Evolutionary conservation across 2,329 filamentous ascomycete species (phyloP), one percentile per base, ranked within the genome.

Genomic region (Zarea fungicola): DNA sequence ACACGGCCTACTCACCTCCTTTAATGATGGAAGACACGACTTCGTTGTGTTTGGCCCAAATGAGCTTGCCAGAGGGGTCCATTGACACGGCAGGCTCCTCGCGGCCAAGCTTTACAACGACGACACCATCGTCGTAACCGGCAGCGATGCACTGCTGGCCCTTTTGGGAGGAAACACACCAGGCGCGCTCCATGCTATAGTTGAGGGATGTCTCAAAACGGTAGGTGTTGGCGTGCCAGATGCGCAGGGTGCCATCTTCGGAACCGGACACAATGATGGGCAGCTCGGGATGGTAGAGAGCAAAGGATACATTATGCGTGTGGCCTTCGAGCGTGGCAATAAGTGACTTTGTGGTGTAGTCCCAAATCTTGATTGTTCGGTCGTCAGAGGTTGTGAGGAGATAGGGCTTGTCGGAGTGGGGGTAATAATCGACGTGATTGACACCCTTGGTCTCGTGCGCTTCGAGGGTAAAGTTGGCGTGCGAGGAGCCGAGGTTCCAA

Each of bases 191-290:
- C 42, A 99, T 73, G 25, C 91, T 93, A 67, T 99, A 99, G 72
- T 89, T 96, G 54, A 99, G 75, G 1, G 91, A 95, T 65, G 97
- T 93, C 69, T 97, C 93, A 52, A 97, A 80, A 56, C 93, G 81
- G 70, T 97, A 97, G 46, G 93, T 99, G 64, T 96, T 96, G 56
- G 92, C 91, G 66, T 99, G 91, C 93, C 93, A 99, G 67, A 99
- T 91, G 70, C 96, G 95, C 65, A 99, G 84, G 1, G 91, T 96
- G 56, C 92, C 92, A 68, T 99, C 93, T 70, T 99, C 93, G 22
- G 92, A 97, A 60, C 93, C 93, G 21, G 93, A 97, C 49, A 99
- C 92, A 62, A 99, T 99, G 56, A 99, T 85, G 3, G 93, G 93
- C 42, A 99, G 75, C 69, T 97, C 92, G 2, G 93, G 93, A 69